Base-by-base conservation (phyloP, 208 protist genomes). In the Kentomonas sorsogonicus region DNA sequence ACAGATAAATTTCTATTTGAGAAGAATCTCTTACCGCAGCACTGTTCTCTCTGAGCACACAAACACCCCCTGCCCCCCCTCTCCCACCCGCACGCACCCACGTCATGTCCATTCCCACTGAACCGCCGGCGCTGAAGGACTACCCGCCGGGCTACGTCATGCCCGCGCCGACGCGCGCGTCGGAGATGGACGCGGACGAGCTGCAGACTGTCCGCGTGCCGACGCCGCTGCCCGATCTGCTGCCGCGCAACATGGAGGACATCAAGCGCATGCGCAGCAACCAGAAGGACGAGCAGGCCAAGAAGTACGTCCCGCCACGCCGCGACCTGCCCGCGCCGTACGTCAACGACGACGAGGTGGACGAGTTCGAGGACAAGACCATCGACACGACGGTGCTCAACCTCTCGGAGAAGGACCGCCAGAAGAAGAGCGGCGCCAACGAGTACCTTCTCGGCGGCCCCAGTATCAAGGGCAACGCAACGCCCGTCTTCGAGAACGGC, bases 281-380 rank as follows among this genome's bases (percentile, higher is more conserved):
- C 52, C 70, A 74, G 39, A 74, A 74, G 54, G 78, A 84, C 36
- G 79, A 86, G 6, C 61, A 60, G 11, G 73, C 60, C 54, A 72
- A 69, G 45, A 79, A 82, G 52, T 75, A 74, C 55, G 77, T 90
- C 11, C 43, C 72, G 3, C 78, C 78, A 13, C 75, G 76, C 33
- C 63, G 62, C 38, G 75, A 83, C 30, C 58, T 90, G 27, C 78
- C 83, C 7, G 68, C 69, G 38, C 83, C 83, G 26, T 90, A 90
- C 71, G 78, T 86, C 36, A 86, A 86, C 73, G 83, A 90, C 57
- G 75, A 84, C 38, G 78, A 90, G 65, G 83, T 74, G 62, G 83
- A 90, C 54, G 78, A 90, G 66, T 90, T 90, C 52, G 83, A 90
- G 43, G 83, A 90, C 55, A 72, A 76, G 48, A 86, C 78, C 31